Conservation (phyloP, 495 filamentous ascomycete species). For the Xylaria grammica region DNA sequence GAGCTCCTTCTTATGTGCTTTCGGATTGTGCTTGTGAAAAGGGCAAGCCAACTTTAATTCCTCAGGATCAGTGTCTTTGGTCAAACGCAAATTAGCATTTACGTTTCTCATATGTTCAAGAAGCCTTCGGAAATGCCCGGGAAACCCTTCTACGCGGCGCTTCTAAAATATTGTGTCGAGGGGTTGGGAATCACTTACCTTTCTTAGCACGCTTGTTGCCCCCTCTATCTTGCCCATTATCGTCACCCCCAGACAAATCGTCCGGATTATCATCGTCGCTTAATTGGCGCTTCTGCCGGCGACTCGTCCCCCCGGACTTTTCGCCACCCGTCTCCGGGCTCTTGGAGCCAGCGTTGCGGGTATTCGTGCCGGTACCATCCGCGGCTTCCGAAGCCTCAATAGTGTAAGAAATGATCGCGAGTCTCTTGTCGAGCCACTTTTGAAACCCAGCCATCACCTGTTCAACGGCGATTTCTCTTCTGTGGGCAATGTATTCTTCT, state of each 20-base stretch:
- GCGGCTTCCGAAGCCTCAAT: conserved; percentile 37
- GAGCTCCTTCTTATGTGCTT: conserved; percentile 39
- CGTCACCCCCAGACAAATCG: conserved; percentile 31
- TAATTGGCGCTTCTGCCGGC: conserved; percentile 33
- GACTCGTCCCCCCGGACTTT: conserved; percentile 26
- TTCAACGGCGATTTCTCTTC: conserved; percentile 30
- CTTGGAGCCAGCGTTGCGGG: conserved; percentile 26
- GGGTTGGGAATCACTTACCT: conserved; percentile 10
- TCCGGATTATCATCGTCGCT: conserved; percentile 29
- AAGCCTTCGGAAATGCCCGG: neutral
- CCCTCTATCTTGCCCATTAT: conserved; percentile 31
- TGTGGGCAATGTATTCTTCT: conserved; percentile 37
- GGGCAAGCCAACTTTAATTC: conserved; percentile 47
- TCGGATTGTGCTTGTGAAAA: conserved; percentile 47
- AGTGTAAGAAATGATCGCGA: conserved; percentile 37
- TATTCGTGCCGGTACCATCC: conserved; percentile 21
- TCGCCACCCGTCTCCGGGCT: conserved; percentile 24
- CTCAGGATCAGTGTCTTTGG: conserved; percentile 22
- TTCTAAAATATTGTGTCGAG: neutral
- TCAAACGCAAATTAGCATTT: conserved; percentile 1
- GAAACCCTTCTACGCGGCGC: neutral
- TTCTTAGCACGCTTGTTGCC: conserved; percentile 36
- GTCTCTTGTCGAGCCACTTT: conserved; percentile 36
- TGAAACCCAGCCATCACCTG: conserved; percentile 34
- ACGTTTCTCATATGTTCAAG: neutral